Evolutionary conservation across 2,329 filamentous ascomycete species (phyloP).

Genomic region (Monilinia laxa): DNA sequence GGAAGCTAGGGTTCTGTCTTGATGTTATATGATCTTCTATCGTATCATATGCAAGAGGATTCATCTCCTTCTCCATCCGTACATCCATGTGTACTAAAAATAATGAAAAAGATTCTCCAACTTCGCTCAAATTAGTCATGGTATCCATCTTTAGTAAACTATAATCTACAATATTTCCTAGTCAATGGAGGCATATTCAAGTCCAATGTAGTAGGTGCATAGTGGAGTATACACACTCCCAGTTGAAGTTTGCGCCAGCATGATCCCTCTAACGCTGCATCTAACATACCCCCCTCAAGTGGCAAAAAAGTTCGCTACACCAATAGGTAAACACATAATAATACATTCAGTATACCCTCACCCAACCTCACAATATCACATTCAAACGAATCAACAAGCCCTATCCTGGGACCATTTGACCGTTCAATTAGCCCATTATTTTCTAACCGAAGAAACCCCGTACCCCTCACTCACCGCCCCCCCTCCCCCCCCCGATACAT

Average conservation of each 20-base stretch:
- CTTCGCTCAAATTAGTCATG: background rate
- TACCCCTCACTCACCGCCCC: constrained; percentile 4
- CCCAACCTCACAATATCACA: background rate
- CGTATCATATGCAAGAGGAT: background rate
- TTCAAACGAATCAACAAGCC: background rate
- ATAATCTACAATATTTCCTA: background rate
- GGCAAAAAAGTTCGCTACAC: background rate
- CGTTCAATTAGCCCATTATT: background rate
- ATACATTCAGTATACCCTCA: background rate
- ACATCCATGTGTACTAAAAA: background rate
- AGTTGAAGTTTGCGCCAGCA: background rate
- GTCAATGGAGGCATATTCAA: background rate
- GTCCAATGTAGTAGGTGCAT: background rate
- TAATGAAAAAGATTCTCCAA: background rate
- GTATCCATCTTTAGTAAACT: constrained; percentile 1
- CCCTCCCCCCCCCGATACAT: background rate
- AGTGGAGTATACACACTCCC: background rate
- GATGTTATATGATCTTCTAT: background rate
- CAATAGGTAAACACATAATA: background rate
- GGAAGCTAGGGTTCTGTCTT: background rate
- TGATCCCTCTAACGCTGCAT: constrained; percentile 1
- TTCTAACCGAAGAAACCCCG: background rate
- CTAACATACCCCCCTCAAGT: background rate
- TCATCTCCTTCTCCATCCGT: background rate
- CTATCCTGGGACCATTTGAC: background rate